phyloP scores from a whole-genome alignment of 176 grass and related monocot species.

The Rhynchospora pubera region DNA sequence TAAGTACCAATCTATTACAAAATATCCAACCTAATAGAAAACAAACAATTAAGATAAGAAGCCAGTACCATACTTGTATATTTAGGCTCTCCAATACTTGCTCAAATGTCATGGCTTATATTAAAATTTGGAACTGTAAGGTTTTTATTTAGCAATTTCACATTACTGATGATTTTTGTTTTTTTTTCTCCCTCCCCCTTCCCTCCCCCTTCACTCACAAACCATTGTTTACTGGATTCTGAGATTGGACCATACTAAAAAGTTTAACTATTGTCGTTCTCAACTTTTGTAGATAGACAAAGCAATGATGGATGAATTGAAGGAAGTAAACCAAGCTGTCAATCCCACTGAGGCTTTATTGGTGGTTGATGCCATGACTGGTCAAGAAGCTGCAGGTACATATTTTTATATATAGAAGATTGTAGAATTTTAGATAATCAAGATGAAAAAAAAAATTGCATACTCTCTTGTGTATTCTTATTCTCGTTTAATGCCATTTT shows the following conservation, averaged over 20 bases:
- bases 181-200: too few species aligned
- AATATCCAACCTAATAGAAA: background rate
- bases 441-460: background rate
- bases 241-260: background rate
- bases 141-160: background rate
- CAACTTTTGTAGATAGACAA: conserved; percentile 64
- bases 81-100: background rate
- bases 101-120: background rate
- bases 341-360: conserved; percentile 93
- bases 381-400: conserved; percentile 96
- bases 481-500: conserved; percentile 9
- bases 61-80: background rate
- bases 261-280: background rate
- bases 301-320: conserved; percentile 95
- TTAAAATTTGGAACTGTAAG: background rate
- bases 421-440: background rate
- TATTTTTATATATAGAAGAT: background rate
- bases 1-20: background rate
- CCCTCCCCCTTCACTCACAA: too few species aligned
- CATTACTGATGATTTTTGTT: background rate
- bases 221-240: background rate
- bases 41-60: background rate
- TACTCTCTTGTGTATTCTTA: conserved; percentile 23
- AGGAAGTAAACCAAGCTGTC: conserved; percentile 80
- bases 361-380: conserved; percentile 99